Evolutionary conservation across 176 grass and related monocot species (phyloP).

Genomic region (Bolboschoenus planiculmis): DNA sequence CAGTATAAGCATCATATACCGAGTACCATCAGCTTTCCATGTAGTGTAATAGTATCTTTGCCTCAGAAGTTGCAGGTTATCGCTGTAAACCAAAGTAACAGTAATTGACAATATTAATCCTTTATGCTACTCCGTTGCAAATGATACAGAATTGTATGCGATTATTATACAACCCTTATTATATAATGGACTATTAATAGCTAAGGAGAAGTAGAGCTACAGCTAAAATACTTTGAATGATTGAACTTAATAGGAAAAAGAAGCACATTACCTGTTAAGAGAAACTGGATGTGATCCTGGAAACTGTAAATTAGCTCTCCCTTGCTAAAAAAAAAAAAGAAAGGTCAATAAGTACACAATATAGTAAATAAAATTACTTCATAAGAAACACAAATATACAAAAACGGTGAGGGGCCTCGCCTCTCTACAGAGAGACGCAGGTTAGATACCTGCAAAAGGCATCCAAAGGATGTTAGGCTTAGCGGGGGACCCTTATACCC

Average conservation of each 20-base stretch:
- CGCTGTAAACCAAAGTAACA: conserved; percentile 38
- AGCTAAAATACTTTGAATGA: neutral
- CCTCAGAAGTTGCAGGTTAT: conserved; percentile 92
- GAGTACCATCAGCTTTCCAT: conserved; percentile 99
- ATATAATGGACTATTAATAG: neutral
- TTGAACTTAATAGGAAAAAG: neutral
- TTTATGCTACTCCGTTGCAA: conserved; percentile 10
- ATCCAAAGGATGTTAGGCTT: neutral
- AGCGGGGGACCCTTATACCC: neutral
- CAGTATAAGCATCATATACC: conserved; percentile 99
- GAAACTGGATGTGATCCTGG: conserved; percentile 98
- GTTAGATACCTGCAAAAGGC: neutral
- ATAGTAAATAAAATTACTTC: neutral
- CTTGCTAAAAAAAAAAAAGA: conserved; percentile 41
- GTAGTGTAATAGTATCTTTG: conserved; percentile 99
- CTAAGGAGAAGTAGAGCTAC: neutral
- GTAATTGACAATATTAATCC: neutral
- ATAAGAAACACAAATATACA: neutral
- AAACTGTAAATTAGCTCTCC: conserved; percentile 72
- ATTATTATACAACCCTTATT: neutral
- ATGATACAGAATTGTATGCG: neutral
- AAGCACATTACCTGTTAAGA: conserved; percentile 66
- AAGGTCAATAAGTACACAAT: neutral
- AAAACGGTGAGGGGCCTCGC: neutral
- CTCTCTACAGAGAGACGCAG: neutral